phyloP scores from a whole-genome alignment of 192 early-diverging fungal genomes.

The Backusella macrospora region DNA sequence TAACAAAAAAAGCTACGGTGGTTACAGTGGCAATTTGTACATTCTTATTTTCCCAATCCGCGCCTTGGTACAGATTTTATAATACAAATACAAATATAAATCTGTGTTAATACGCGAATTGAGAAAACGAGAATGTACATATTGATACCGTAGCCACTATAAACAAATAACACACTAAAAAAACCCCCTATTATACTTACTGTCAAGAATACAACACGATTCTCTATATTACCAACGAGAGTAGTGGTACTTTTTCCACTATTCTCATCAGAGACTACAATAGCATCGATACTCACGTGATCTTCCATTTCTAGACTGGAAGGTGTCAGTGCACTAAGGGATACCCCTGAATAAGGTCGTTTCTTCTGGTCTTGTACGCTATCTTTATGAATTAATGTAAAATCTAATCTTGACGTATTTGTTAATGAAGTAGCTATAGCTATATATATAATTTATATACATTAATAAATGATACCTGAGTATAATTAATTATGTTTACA shows the following conservation, averaged over 20 bases:
- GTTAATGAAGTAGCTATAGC: conserved; percentile 84
- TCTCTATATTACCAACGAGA: conserved; percentile 91
- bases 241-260: conserved; percentile 39
- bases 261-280: conserved; percentile 30
- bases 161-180: too few species aligned
- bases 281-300: background rate
- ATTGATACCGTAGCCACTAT: too few species aligned
- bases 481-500: conserved; percentile 34
- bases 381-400: conserved; percentile 94
- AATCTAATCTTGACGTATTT: conserved; percentile 85
- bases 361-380: conserved; percentile 45
- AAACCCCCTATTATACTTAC: conserved; percentile 14
- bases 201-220: conserved; percentile 86
- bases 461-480: background rate
- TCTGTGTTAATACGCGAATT: too few species aligned
- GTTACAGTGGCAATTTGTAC: too few species aligned
- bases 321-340: conserved; percentile 1
- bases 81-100: too few species aligned
- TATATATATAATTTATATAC: conserved; percentile 21
- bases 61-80: too few species aligned
- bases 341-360: conserved; percentile 27
- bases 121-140: too few species aligned
- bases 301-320: background rate
- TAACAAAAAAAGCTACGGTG: too few species aligned
- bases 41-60: too few species aligned